Conservation (phyloP, 192 early-diverging fungal genomes). For the Chytriomyces sp. region DNA sequence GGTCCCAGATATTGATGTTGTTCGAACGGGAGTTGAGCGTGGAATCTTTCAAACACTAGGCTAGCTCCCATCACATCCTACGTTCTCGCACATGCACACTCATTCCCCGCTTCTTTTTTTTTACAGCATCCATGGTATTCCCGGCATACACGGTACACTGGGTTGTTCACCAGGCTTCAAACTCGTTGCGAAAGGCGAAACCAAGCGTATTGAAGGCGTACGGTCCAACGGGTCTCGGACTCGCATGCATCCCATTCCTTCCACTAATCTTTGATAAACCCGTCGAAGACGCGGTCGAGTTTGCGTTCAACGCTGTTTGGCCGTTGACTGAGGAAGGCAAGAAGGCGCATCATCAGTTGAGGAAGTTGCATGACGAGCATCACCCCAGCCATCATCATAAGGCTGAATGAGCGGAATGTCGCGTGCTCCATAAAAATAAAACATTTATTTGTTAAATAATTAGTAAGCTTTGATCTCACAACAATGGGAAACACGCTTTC, state of each 20-base stretch:
- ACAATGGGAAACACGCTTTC: constrained; percentile 1
- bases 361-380: not conserved
- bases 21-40: constrained; percentile 26
- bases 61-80: not conserved
- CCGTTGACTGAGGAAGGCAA: constrained; percentile 15
- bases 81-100: not conserved
- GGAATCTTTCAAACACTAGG: constrained; percentile 37
- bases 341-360: constrained; percentile 7
- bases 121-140: constrained; percentile 59
- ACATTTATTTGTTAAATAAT: not conserved
- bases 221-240: constrained; percentile 63
- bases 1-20: constrained; percentile 27
- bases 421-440: not conserved
- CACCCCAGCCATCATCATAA: constrained; percentile 6
- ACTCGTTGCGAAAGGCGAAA: constrained; percentile 31
- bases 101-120: not conserved
- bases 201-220: constrained; percentile 48
- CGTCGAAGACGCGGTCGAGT: constrained; percentile 61
- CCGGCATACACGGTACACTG: constrained; percentile 64
- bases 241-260: constrained; percentile 61
- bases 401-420: not conserved
- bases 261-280: constrained; percentile 68
- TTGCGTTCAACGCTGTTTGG: constrained; percentile 52
- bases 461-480: not conserved
- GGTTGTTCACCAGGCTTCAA: constrained; percentile 29